Conservation (phyloP, 2,329 filamentous ascomycete genomes). For the Didymella keratinophila region DNA sequence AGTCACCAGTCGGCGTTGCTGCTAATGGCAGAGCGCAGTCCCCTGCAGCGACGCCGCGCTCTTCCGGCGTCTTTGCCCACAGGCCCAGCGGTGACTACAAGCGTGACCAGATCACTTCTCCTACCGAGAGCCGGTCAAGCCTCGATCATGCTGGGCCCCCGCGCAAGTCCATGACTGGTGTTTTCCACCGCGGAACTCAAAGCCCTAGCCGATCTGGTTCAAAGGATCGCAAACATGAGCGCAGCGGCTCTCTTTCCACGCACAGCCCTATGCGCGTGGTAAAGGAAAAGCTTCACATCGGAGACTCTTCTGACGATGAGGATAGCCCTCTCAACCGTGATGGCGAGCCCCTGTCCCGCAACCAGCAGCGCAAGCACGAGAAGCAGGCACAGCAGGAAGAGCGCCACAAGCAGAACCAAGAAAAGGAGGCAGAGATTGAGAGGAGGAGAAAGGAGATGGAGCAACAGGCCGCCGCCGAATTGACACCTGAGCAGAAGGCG, state of each 20-base stretch:
- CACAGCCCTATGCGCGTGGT: conserved; percentile 52
- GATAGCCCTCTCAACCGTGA: conserved; percentile 57
- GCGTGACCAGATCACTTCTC: conserved; percentile 40
- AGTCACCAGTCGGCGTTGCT: conserved; percentile 32
- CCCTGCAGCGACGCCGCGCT: conserved; percentile 37
- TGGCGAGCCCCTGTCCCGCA: conserved; percentile 59
- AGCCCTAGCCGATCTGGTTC: conserved; percentile 43
- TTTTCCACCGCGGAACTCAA: conserved; percentile 49
- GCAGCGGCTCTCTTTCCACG: conserved; percentile 38
- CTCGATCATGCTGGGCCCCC: conserved; percentile 34
- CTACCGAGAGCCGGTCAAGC: conserved; percentile 43
- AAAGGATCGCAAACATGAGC: conserved; percentile 31
- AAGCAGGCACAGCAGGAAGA: conserved; percentile 55
- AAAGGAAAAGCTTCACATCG: conserved; percentile 52
- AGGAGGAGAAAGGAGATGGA: conserved; percentile 59
- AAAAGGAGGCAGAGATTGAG: conserved; percentile 55
- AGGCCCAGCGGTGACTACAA: conserved; percentile 47
- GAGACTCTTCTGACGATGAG: conserved; percentile 43
- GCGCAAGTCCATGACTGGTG: conserved; percentile 41
- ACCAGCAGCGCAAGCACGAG: conserved; percentile 60
- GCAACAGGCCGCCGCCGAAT: conserved; percentile 58
- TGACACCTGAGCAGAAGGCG: conserved; percentile 66
- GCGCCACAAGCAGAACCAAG: conserved; percentile 53
- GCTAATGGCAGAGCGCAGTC: conserved; percentile 38
- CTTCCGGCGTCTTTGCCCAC: conserved; percentile 38